Evolutionary conservation across 768 basidiomycete genomes (phyloP), one percentile per base, ranked within the genome.

Genomic region (Lanmaoa rubissima): DNA sequence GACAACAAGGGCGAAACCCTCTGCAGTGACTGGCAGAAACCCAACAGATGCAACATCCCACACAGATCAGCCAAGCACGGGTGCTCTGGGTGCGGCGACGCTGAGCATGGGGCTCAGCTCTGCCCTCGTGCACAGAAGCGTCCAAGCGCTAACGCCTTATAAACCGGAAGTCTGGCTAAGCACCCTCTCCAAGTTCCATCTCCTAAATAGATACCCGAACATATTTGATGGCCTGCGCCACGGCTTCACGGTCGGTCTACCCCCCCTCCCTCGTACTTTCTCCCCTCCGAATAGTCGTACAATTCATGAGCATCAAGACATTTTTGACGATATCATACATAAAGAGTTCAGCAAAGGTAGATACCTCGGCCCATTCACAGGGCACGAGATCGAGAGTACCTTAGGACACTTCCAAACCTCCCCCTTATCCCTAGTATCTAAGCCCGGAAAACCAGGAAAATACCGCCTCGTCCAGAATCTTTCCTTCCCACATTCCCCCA

Each of bases 141-240:
- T 0, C 17, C 40, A 41, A 3, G 19, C 12, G 5, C 4, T 28
- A 28, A 28, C 3, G 4, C 28, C 28, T 3, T 28, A 28, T 28
- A 28, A 28, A 3, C 40, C 19, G 0, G 10, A 21, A 3, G 19
- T 9, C 0, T 41, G 40, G 40, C 40, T 5, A 3, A 0, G 1
- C 4, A 2, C n/a, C 8, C 40, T 41, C 0, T 5, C 10, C 1
- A 19, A 5, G 12, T 6, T 7, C 3, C 4, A 12, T 2, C 38
- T 41, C 4, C 1, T 11, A 11, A 2, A 19, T 19, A 9, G n/a
- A n/a, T 40, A 41, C 19, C 40, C 10, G 2, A 8, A 19, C 0
- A n/a, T 41, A 1, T 5, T 11, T 0, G 11, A 41, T 5, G 11
- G n/a, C 0, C 40, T 41, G 0, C 4, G 10, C 0, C 4, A 5